phyloP scores from a whole-genome alignment of 352 stramenopile genomes.

The Pythium plurisporium region DNA sequence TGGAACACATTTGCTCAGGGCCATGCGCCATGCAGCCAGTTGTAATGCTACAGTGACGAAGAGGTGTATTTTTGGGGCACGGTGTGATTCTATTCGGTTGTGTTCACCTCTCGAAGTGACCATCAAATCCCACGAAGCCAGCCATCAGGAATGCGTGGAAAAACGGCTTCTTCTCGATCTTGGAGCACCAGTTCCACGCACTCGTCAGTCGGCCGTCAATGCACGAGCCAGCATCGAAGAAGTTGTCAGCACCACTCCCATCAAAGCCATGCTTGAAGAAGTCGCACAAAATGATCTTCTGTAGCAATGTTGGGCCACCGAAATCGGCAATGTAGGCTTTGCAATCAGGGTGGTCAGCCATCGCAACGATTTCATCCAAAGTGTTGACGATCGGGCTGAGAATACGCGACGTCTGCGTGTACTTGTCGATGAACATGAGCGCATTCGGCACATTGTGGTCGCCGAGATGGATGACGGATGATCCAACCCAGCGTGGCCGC shows the following conservation, averaged over 20 bases:
- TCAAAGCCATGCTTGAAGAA: slow-evolving; percentile 97
- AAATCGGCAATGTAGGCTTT: too few species aligned
- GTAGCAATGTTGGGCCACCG: too few species aligned
- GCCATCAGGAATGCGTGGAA: slow-evolving; percentile 96
- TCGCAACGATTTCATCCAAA: slow-evolving; percentile 67
- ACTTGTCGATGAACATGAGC: slow-evolving; percentile 99
- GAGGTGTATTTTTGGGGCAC: too few species aligned
- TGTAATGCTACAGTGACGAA: too few species aligned
- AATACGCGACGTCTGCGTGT: slow-evolving; percentile 92
- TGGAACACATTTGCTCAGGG: too few species aligned
- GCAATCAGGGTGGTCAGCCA: too few species aligned
- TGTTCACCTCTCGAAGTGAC: slow-evolving; percentile 74
- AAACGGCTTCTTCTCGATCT: slow-evolving; percentile 91
- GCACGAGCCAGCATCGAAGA: slow-evolving; percentile 94
- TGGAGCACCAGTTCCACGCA: slow-evolving; percentile 97
- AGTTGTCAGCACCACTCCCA: slow-evolving; percentile 93
- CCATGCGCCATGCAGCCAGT: too few species aligned
- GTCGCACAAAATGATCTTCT: too few species aligned
- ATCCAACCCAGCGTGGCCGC: slow-evolving; percentile 89
- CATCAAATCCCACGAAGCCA: slow-evolving; percentile 96
- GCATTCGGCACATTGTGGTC: slow-evolving; percentile 98
- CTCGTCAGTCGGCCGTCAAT: slow-evolving; percentile 96
- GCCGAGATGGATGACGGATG: slow-evolving; percentile 94
- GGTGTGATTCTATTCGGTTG: background rate
- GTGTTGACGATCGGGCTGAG: slow-evolving; percentile 87